Evolutionary conservation across 176 grass and related monocot genomes (phyloP), one percentile per base, ranked within the genome.

Genomic region (Rhynchospora tenuis): DNA sequence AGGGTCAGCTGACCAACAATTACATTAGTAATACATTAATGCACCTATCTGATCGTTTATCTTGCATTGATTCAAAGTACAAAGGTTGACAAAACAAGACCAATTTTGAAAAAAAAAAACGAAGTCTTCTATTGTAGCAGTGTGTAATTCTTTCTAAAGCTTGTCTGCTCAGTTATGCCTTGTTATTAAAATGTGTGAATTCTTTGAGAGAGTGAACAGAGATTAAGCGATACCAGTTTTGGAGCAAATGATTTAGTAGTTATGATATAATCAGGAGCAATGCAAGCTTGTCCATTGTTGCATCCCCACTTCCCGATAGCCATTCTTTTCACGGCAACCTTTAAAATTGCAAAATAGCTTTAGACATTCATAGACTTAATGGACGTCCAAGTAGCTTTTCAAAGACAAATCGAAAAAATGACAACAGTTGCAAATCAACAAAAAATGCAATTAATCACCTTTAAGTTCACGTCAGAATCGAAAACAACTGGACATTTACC

Each of bases 401-500:
- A 52, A 50, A n/a, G 20, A 52, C 0, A 51, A 15, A 70, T n/a
- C 3, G 10, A 4, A 12, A 0, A 65, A 24, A 13, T 15, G 2
- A 51, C 7, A 51, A 51, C 11, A 51, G 11, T 10, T 51, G 11
- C 11, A 17, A 60, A 59, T 45, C 11, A 80, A 45, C 19, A 7
- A 59, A 19, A 22, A 23, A n/a, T 47, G 38, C 4, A 20, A 17
- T 50, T 65, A 17, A 65, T 50, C 51, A 82, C 73, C 70, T 81
- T 79, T 47, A 77, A n/a, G 62, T 60, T 83, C 16, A 33, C 15
- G 14, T 83, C 42, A 44, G 64, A 91, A 56, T 98, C 96, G 42
- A 98, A 66, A 24, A 98, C 90, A 71, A 91, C 94, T 3, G 96
- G 96, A 90, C 87, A 98, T 59, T 98, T 98, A 7, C 89, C 92